Evolutionary conservation across 192 early-diverging fungal genomes (phyloP).

Genomic region (Backusella macrospora): DNA sequence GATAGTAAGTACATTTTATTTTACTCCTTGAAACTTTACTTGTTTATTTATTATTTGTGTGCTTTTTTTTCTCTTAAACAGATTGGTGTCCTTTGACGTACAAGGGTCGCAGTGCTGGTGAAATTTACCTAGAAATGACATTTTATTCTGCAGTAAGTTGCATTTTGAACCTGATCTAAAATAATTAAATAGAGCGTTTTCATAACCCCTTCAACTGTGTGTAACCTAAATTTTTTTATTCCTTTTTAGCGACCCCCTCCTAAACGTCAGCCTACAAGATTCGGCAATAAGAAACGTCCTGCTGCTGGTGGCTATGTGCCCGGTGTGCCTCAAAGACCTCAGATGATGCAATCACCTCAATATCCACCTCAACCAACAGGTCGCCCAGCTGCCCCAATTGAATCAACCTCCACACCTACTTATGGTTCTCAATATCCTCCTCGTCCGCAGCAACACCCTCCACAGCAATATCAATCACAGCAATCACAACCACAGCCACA

Average conservation of each 20-base stretch:
- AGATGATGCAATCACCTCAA: background rate
- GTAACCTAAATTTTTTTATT: background rate
- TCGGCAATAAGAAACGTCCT: constrained; percentile 18
- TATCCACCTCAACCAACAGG: background rate
- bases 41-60: background rate
- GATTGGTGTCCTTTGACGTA: constrained; percentile 52
- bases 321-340: background rate
- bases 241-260: constrained; percentile 28
- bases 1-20: constrained; percentile 45
- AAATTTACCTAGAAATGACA: constrained; percentile 57
- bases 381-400: background rate
- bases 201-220: background rate
- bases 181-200: background rate
- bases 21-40: background rate
- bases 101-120: constrained; percentile 47
- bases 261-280: constrained; percentile 32
- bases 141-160: constrained; percentile 55
- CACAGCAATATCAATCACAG: background rate
- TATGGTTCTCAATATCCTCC: background rate
- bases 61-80: constrained; percentile 19
- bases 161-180: background rate
- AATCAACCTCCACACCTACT: constrained; percentile 7
- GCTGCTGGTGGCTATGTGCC: background rate
- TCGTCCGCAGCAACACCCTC: background rate
- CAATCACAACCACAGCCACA: background rate